Conservation (phyloP, 495 filamentous ascomycete species). For the Aspergillus olivimuriae region DNA sequence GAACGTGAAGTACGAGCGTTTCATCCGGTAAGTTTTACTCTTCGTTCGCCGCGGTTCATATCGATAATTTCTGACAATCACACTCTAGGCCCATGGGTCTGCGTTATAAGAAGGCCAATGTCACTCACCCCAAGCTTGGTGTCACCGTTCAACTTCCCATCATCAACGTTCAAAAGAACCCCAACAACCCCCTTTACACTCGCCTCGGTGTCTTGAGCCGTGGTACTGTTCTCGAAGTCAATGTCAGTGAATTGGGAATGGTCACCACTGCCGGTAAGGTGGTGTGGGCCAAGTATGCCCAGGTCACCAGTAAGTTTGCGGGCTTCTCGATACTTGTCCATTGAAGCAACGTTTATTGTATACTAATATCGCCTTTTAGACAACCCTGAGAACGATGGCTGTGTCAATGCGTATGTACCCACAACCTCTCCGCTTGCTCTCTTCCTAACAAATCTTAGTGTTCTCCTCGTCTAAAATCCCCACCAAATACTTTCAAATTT, state of each 20-base stretch:
- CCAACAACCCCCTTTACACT: conserved; percentile 89
- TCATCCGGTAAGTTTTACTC: conserved; percentile 42
- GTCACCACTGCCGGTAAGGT: conserved; percentile 92
- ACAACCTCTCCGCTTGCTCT: neutral
- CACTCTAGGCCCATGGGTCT: conserved; percentile 62
- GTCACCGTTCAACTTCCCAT: conserved; percentile 94
- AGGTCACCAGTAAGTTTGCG: conserved; percentile 33
- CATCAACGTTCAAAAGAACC: conserved; percentile 96
- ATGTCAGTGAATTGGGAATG: conserved; percentile 87
- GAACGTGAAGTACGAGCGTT: conserved; percentile 91
- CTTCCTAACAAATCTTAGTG: neutral
- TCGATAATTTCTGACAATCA: conserved; percentile 56
- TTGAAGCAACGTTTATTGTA: neutral
- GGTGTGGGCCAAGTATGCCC: conserved; percentile 83
- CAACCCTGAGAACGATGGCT: conserved; percentile 76
- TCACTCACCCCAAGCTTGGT: conserved; percentile 74
- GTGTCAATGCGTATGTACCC: conserved; percentile 56
- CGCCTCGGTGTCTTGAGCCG: conserved; percentile 91
- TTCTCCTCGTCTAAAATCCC: neutral
- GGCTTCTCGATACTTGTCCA: neutral
- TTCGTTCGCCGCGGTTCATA: conserved; percentile 44
- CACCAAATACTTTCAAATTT: too few species aligned
- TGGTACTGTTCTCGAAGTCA: conserved; percentile 93
- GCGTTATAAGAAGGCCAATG: conserved; percentile 91
- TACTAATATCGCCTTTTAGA: conserved; percentile 41